phyloP scores from a whole-genome alignment of 495 filamentous ascomycete species.

The Aspergillus bridgeri region DNA sequence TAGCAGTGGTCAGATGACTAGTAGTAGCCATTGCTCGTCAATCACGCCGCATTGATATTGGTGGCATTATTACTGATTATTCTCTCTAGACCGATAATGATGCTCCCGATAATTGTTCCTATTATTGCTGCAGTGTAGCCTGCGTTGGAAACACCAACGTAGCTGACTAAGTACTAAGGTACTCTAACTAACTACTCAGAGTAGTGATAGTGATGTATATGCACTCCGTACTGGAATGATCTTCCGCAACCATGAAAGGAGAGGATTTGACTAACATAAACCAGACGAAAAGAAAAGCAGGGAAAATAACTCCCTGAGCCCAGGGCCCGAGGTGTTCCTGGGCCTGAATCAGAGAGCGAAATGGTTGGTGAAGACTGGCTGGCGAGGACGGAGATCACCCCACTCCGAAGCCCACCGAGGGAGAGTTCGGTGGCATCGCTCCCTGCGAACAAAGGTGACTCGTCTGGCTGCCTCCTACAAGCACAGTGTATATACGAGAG shows the following conservation, averaged over 20 bases:
- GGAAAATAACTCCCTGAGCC: slow-evolving; percentile 13
- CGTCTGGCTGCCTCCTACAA: slow-evolving; percentile 6
- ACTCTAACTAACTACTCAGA: slow-evolving; percentile 12
- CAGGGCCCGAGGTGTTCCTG: slow-evolving; percentile 29
- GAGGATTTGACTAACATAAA: neutral
- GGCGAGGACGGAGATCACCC: slow-evolving; percentile 26
- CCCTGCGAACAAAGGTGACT: slow-evolving; percentile 16
- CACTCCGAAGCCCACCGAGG: slow-evolving; percentile 21
- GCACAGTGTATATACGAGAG: neutral
- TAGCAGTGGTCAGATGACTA: neutral
- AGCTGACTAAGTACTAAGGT: no score
- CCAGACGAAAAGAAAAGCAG: slow-evolving; percentile 3
- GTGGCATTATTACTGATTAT: neutral
- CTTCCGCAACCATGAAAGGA: neutral
- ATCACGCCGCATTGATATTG: neutral
- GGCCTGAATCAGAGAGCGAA: slow-evolving; percentile 24
- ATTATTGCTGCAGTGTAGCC: neutral
- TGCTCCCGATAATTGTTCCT: neutral
- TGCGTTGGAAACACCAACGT: slow-evolving; percentile 4
- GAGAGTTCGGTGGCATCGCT: slow-evolving; percentile 13
- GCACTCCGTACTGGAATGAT: neutral
- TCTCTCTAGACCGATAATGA: neutral
- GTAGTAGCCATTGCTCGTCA: neutral
- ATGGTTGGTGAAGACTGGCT: slow-evolving; percentile 26
- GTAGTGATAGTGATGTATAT: slow-evolving; percentile 4